Conservation (phyloP, 75 land plant genomes). For the Selaginella tamariscina region DNA sequence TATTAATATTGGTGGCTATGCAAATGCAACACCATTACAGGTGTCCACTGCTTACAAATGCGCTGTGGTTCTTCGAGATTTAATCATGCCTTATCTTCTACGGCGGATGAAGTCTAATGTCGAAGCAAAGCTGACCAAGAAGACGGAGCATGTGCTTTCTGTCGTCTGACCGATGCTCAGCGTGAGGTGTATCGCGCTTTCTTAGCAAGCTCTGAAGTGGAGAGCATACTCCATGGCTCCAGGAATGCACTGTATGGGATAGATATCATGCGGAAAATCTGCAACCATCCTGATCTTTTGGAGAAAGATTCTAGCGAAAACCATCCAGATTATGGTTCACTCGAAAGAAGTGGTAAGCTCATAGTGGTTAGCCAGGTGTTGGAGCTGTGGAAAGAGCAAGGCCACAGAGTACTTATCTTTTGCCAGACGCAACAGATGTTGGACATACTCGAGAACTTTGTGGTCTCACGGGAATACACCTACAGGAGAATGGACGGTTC, state of each 20-base stretch:
- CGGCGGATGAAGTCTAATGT: conserved; percentile 3
- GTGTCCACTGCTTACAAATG: conserved; percentile 10
- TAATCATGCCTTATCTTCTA: conserved; percentile 9
- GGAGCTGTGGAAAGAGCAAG: conserved; percentile 81
- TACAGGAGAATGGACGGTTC: conserved; percentile 96
- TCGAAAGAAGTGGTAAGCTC: conserved; percentile 90
- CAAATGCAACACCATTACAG: conserved; percentile 2
- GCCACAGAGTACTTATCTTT: conserved; percentile 82
- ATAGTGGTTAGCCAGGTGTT: conserved; percentile 70
- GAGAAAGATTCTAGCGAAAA: conserved; percentile 63
- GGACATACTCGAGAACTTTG: conserved; percentile 72
- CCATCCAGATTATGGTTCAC: conserved; percentile 86
- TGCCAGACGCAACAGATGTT: conserved; percentile 98
- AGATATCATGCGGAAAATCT: background rate
- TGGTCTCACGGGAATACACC: conserved; percentile 32
- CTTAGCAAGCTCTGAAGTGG: conserved; percentile 1
- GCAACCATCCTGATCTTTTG: conserved; percentile 29
- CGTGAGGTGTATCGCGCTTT: background rate
- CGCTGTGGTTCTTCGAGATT: conserved; percentile 8
- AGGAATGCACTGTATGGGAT: conserved; percentile 2
- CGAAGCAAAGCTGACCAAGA: conserved; percentile 6
- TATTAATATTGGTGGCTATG: conserved; percentile 1
- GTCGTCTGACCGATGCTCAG: conserved; percentile 2
- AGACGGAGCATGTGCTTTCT: conserved; percentile 10
- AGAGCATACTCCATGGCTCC: background rate